These are phyloP conservation scores for Phytophthora pinifolia DNA, from an alignment of 352 stramenopile genomes.

Conservation along the genomic window DNA sequence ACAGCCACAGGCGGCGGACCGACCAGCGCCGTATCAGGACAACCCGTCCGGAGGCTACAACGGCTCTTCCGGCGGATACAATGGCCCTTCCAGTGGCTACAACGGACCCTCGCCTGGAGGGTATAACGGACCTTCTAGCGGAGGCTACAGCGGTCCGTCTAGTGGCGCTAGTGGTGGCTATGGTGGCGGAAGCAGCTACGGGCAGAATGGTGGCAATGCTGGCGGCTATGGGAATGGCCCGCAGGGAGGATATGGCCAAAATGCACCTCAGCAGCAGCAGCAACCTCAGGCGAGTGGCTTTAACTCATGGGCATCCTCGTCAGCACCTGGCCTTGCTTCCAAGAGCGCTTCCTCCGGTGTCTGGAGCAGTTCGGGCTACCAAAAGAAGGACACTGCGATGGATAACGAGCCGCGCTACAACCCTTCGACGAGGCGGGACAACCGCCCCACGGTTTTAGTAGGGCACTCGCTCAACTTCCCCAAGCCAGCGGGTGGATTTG, in stretches of 20 bases:
- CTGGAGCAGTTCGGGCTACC: constrained; percentile 82
- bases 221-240: constrained; percentile 28
- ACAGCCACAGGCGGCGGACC: constrained; percentile 23
- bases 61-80: constrained; percentile 12
- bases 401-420: constrained; percentile 52
- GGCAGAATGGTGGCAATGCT: constrained; percentile 27
- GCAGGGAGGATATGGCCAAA: constrained; percentile 24
- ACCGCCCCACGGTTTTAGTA: constrained; percentile 81
- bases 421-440: constrained; percentile 60
- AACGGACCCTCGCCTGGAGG: constrained; percentile 11
- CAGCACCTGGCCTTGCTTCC: constrained; percentile 27
- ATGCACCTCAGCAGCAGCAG: constrained; percentile 20
- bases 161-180: constrained; percentile 21
- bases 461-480: constrained; percentile 78
- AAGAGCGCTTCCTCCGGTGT: constrained; percentile 56
- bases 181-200: constrained; percentile 31
- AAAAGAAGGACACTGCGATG: constrained; percentile 59
- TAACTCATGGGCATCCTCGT: constrained; percentile 51
- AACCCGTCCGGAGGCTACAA: constrained; percentile 31
- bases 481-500: constrained; percentile 43
- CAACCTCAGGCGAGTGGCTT: constrained; percentile 42
- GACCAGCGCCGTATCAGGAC: constrained; percentile 69
- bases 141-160: constrained; percentile 12
- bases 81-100: constrained; percentile 16
- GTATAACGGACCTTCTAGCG: constrained; percentile 19